A percentile compares a stretch with the other conserved stretches of the same genome.
These are phyloP conservation scores for Leccinellum luteum DNA, from an alignment of 768 basidiomycete species.

Conservation along the genomic window DNA sequence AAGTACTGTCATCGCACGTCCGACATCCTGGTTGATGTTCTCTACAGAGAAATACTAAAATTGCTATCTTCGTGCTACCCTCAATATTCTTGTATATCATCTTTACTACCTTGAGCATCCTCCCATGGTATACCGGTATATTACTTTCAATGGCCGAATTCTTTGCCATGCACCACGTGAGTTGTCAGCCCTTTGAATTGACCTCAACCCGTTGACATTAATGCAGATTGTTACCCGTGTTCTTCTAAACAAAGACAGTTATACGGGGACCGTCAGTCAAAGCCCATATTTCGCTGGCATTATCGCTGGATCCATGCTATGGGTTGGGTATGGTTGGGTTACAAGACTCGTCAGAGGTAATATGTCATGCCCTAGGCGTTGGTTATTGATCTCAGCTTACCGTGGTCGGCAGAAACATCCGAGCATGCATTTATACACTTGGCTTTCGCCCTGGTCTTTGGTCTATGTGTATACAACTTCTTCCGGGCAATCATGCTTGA, in stretches of 20 bases:
- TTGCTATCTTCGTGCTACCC: conserved; percentile 77
- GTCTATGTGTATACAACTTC: conserved; percentile 84
- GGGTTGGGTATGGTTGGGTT: conserved; percentile 84
- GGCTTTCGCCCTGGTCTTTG: conserved; percentile 65
- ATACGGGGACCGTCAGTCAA: conserved; percentile 78
- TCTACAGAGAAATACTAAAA: conserved; percentile 71
- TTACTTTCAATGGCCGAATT: conserved; percentile 83
- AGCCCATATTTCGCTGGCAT: conserved; percentile 95
- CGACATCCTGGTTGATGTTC: conserved; percentile 3
- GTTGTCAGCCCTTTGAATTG: conserved; percentile 26
- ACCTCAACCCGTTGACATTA: conserved; percentile 9
- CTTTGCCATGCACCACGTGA: conserved; percentile 91
- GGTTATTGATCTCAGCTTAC: not conserved
- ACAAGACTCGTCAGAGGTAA: conserved; percentile 71
- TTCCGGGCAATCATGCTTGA: conserved; percentile 88
- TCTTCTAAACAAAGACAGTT: conserved; percentile 75
- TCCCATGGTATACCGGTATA: conserved; percentile 89
- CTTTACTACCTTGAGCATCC: conserved; percentile 75
- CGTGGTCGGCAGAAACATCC: conserved; percentile 57
- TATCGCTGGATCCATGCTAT: conserved; percentile 79
- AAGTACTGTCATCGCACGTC: conserved; percentile 15
- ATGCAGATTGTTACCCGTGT: conserved; percentile 80
- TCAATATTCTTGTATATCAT: conserved; percentile 78
- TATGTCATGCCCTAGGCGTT: conserved; percentile 16
- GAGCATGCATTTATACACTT: conserved; percentile 74